Evolutionary conservation across 495 filamentous ascomycete species (phyloP).

Genomic region (Hyaloscypha finlandica): DNA sequence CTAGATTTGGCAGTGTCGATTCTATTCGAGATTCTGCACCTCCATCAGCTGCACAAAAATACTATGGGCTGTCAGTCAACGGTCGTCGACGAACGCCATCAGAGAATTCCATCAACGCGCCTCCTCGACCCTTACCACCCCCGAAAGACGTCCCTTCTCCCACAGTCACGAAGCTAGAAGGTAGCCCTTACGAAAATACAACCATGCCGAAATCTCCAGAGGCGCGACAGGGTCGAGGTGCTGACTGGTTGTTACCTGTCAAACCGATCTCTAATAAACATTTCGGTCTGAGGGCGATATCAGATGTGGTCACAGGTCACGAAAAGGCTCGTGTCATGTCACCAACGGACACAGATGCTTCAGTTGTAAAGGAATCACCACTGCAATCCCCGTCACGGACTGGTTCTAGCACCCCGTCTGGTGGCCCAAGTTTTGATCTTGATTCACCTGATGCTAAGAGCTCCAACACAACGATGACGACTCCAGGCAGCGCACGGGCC

Average conservation of each 20-base stretch:
- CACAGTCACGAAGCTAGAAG: constrained; percentile 69
- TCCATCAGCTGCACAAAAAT: constrained; percentile 56
- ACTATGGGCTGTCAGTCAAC: constrained; percentile 54
- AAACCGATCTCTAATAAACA: constrained; percentile 52
- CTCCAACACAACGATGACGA: constrained; percentile 42
- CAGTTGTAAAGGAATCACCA: constrained; percentile 65
- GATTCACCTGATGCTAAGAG: constrained; percentile 71
- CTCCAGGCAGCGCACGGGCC: constrained; percentile 35
- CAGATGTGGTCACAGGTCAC: constrained; percentile 70
- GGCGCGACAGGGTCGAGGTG: constrained; percentile 47
- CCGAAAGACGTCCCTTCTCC: constrained; percentile 44
- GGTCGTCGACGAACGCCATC: constrained; percentile 51
- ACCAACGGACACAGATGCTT: constrained; percentile 45
- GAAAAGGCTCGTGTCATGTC: constrained; percentile 58
- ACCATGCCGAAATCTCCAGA: constrained; percentile 52
- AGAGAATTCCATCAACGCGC: constrained; percentile 44
- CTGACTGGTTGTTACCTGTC: constrained; percentile 53
- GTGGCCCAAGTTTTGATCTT: constrained; percentile 75
- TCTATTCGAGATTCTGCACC: constrained; percentile 48
- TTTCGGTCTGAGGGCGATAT: constrained; percentile 72
- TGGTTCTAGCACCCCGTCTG: constrained; percentile 85
- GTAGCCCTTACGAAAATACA: constrained; percentile 49
- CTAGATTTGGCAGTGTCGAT: constrained; percentile 74
- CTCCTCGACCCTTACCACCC: constrained; percentile 47
- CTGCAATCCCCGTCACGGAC: constrained; percentile 70